Conservation (phyloP, 202 grass and related monocot species). For the Saccharum hybrid region DNA sequence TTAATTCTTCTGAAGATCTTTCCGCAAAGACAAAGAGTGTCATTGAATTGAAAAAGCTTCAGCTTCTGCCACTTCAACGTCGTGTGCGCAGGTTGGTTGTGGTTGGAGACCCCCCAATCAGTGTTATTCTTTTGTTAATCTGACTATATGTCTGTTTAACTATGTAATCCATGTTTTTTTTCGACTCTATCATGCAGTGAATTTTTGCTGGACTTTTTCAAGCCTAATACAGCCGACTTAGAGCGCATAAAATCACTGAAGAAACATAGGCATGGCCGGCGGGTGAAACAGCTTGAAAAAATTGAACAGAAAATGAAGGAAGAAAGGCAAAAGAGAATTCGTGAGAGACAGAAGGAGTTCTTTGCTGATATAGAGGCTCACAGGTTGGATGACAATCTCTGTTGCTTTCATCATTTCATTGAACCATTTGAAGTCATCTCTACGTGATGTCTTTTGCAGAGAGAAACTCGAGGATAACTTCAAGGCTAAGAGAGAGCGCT, state of each 20-base stretch:
- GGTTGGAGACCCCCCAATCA: conserved; percentile 16
- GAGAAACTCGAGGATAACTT: conserved; percentile 93
- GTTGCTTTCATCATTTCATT: conserved; percentile 20
- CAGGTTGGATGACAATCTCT: conserved; percentile 57
- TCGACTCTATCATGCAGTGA: conserved; percentile 67
- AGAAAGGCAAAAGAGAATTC: conserved; percentile 97
- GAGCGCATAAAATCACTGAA: conserved; percentile 85
- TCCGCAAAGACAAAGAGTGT: conserved; percentile 94
- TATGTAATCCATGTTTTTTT: conserved; percentile 27
- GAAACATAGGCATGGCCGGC: conserved; percentile 90
- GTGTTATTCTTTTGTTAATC: conserved; percentile 23
- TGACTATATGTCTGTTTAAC: conserved; percentile 20
- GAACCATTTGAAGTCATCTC: conserved; percentile 33
- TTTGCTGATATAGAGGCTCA: conserved; percentile 93
- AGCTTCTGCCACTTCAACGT: conserved; percentile 92
- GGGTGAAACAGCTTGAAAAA: conserved; percentile 94
- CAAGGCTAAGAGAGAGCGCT: conserved; percentile 90
- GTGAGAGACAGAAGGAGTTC: conserved; percentile 98
- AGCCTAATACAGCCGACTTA: conserved; percentile 73
- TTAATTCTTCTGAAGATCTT: conserved; percentile 92
- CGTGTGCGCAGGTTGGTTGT: conserved; percentile 72
- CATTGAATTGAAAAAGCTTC: conserved; percentile 98
- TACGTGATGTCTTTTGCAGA: conserved; percentile 52
- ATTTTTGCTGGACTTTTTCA: conserved; percentile 95
- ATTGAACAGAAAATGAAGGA: conserved; percentile 99